Evolutionary conservation across 495 filamentous ascomycete species (phyloP), one percentile per base, ranked within the genome.

Genomic region (Aspergillus biplanus): DNA sequence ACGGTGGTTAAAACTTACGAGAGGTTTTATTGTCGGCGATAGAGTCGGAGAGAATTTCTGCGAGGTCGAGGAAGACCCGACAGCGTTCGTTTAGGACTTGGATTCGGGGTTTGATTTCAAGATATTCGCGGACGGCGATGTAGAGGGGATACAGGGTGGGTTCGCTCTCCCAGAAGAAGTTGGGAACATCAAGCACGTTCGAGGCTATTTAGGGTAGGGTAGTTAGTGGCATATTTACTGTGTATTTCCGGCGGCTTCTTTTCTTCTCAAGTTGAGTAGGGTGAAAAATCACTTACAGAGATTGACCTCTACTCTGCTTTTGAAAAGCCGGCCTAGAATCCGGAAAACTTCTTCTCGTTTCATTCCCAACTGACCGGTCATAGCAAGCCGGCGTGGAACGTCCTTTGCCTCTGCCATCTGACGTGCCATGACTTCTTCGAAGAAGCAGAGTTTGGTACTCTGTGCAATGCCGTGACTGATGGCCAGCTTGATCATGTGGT

Each of bases 131-230:
- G 33, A 98, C 92, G 54, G 94, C 95, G 59, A 86, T 86, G 75
- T 99, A 99, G 47, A 99, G 87, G 0, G 95, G 95, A 71, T 97
- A 92, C 0, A 99, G 84, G 3, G 91, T 97, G 39, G 95, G 95
- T 71, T 99, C 95, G 34, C 89, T 89, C 69, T 97, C 92, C 95
- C 95, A 99, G 84, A 99, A 98, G 82, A 99, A 98, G 73, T 95
- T 96, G 48, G 95, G 96, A 4, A 96, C 92, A 73, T 97, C 94
- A 63, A 99, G 90, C 72, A 97, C 92, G 67, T 98, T 99, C 13
- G 92, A 96, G 58, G 95, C 92, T 96, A 27, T 27, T 27, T 27
- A 27, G 21, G 21, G 21, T 27, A 27, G 21, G 21, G 21, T 27
- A 27, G 21, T 27, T 27, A 27, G 21, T 27, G 21, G 21, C 21